Conservation (phyloP, 805 yeast genomes). For the Limtongia smithiae region DNA sequence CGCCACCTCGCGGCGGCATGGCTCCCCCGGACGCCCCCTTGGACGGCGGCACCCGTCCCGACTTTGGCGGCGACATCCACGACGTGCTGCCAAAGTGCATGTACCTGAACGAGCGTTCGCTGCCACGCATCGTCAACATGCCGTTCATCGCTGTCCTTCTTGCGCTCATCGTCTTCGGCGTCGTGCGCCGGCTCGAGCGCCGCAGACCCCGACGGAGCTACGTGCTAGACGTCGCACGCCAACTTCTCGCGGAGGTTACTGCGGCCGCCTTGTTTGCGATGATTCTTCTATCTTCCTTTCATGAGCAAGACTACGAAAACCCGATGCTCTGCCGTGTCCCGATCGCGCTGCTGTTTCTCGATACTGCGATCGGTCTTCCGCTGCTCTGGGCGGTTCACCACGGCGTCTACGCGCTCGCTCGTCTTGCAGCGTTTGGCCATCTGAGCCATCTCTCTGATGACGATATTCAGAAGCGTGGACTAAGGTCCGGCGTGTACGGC, state of each 20-base stretch:
- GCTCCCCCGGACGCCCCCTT: too few relatives aligned
- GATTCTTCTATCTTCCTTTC: neutral
- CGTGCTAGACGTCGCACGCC: conserved; percentile 1
- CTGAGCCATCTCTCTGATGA: neutral
- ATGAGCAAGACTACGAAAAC: neutral
- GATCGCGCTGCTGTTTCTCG: conserved; percentile 5
- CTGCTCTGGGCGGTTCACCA: neutral
- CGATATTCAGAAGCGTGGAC: conserved; percentile 4
- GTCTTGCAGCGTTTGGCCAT: neutral
- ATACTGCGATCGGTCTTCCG: conserved; percentile 16
- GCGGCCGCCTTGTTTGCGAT: neutral
- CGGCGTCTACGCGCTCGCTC: neutral
- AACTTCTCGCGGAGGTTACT: neutral
- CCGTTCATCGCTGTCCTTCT: neutral
- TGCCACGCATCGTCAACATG: neutral
- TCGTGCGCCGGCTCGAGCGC: neutral
- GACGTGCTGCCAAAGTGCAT: too few relatives aligned
- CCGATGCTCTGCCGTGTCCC: conserved; percentile 11
- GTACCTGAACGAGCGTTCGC: too few relatives aligned
- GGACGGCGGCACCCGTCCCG: too few relatives aligned
- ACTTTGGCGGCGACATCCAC: too few relatives aligned
- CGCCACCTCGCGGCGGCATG: too few relatives aligned
- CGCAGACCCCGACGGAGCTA: neutral
- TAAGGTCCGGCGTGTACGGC: conserved; percentile 13
- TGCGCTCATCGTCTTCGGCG: neutral